Conservation (phyloP, 164 flowering plant genomes). For the Nelumbo lutea region DNA sequence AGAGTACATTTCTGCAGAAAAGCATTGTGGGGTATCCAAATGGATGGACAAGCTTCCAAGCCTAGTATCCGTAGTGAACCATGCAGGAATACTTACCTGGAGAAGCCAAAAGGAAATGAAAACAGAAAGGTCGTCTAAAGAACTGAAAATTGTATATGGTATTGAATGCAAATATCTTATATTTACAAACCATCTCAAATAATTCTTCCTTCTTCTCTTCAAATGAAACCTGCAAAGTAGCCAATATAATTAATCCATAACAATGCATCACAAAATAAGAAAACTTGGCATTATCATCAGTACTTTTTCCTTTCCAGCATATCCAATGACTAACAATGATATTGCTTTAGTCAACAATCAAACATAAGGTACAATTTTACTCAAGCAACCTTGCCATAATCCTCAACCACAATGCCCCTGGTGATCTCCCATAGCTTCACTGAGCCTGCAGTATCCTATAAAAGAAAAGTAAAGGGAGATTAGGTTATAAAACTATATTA, state of each 20-base stretch:
- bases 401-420: slow-evolving; percentile 74
- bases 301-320: neutral
- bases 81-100: slow-evolving; percentile 97
- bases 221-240: slow-evolving; percentile 61
- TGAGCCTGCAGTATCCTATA: slow-evolving; percentile 76
- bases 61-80: slow-evolving; percentile 91
- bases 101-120: slow-evolving; percentile 9
- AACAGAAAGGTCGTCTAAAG: neutral
- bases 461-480: neutral
- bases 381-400: slow-evolving; percentile 77
- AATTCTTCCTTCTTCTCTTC: slow-evolving; percentile 89
- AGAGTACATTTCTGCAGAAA: slow-evolving; percentile 98
- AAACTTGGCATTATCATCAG: neutral
- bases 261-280: neutral
- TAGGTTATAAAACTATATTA: slow-evolving; percentile 1
- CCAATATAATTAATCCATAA: slow-evolving; percentile 1
- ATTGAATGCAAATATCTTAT: neutral
- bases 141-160: neutral
- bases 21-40: slow-evolving; percentile 98
- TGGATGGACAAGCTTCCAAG: slow-evolving; percentile 94
- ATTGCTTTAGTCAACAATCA: neutral
- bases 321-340: neutral
- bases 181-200: slow-evolving; percentile 80
- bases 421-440: slow-evolving; percentile 98
- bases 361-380: slow-evolving; percentile 4